A percentile compares a stretch with the other conserved stretches of the same genome.
These are phyloP conservation scores for Penicillium cinerascens DNA, from an alignment of 495 filamentous ascomycete genomes.

Conservation along the genomic window DNA sequence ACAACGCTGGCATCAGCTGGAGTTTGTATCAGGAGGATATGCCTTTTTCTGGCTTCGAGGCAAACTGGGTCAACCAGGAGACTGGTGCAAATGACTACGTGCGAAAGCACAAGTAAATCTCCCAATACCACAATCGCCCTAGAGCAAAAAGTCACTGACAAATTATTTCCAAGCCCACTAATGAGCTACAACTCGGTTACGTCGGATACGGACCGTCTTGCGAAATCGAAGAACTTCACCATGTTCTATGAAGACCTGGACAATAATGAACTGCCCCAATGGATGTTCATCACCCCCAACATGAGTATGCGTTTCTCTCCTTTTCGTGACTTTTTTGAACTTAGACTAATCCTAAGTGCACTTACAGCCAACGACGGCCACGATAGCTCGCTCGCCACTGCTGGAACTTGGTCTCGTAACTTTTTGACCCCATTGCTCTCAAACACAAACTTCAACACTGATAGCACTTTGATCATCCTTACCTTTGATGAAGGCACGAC, in stretches of 20 bases:
- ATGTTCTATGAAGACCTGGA: slow-evolving; percentile 10
- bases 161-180: not conserved
- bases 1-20: slow-evolving; percentile 8
- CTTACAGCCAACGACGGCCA: slow-evolving; percentile 9
- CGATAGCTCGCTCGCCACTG: slow-evolving; percentile 6
- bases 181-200: slow-evolving; percentile 11
- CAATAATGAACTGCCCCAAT: slow-evolving; percentile 10
- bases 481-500: slow-evolving; percentile 9
- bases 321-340: not conserved
- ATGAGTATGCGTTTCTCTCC: slow-evolving; percentile 2
- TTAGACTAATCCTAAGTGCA: not conserved
- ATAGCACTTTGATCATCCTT: slow-evolving; percentile 9
- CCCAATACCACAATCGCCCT: not conserved
- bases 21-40: slow-evolving; percentile 10
- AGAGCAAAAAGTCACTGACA: not conserved
- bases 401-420: slow-evolving; percentile 6
- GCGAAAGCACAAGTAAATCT: slow-evolving; percentile 8
- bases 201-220: slow-evolving; percentile 2
- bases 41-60: slow-evolving; percentile 11
- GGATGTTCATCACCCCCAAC: too few relatives aligned
- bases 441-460: slow-evolving; percentile 7
- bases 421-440: slow-evolving; percentile 9
- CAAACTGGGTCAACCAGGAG: slow-evolving; percentile 7
- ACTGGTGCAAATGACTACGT: slow-evolving; percentile 10
- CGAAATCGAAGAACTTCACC: slow-evolving; percentile 11